Percentiles rank a stretch among this genome's conserved stretches.
These are phyloP conservation scores for Colletotrichum liaoningense DNA, from an alignment of 2,329 filamentous ascomycete species.

Conservation along the genomic window DNA sequence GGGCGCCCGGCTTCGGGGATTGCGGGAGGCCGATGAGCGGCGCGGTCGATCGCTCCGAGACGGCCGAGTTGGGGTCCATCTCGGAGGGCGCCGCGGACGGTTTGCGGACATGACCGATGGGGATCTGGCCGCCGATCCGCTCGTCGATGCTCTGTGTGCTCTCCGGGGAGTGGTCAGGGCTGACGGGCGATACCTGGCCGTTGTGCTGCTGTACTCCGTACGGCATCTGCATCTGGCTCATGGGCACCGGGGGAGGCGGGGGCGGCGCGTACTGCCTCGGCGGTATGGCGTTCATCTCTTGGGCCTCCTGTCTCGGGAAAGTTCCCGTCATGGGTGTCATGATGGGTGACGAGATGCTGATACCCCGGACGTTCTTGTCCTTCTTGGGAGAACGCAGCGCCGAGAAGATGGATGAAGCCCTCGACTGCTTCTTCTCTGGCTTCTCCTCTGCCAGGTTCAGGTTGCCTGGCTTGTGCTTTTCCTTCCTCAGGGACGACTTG, in stretches of 20 bases:
- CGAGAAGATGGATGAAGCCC: conserved; percentile 69
- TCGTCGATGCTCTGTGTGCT: conserved; percentile 67
- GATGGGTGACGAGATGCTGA: conserved; percentile 74
- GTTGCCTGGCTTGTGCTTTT: conserved; percentile 60
- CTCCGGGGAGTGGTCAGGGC: conserved; percentile 59
- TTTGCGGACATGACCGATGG: conserved; percentile 48
- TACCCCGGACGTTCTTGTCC: conserved; percentile 61
- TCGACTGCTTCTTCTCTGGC: conserved; percentile 63
- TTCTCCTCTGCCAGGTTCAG: conserved; percentile 58
- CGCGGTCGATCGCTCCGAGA: conserved; percentile 61
- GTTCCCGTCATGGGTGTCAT: conserved; percentile 72
- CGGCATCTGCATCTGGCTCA: conserved; percentile 56
- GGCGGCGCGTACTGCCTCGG: conserved; percentile 69
- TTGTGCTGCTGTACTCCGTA: conserved; percentile 45
- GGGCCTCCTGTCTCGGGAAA: conserved; percentile 65
- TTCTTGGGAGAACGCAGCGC: conserved; percentile 71
- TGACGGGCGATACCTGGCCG: conserved; percentile 55
- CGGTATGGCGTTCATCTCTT: conserved; percentile 68
- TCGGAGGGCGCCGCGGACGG: conserved; percentile 49
- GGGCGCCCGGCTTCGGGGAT: conserved; percentile 53
- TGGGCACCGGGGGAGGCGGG: conserved; percentile 67
- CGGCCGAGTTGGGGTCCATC: conserved; percentile 62
- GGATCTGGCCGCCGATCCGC: conserved; percentile 58
- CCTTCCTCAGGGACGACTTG: conserved; percentile 51
- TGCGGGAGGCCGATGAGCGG: conserved; percentile 63